Evolutionary conservation across 768 basidiomycete genomes (phyloP).

Genomic region (Boletus edulis): DNA sequence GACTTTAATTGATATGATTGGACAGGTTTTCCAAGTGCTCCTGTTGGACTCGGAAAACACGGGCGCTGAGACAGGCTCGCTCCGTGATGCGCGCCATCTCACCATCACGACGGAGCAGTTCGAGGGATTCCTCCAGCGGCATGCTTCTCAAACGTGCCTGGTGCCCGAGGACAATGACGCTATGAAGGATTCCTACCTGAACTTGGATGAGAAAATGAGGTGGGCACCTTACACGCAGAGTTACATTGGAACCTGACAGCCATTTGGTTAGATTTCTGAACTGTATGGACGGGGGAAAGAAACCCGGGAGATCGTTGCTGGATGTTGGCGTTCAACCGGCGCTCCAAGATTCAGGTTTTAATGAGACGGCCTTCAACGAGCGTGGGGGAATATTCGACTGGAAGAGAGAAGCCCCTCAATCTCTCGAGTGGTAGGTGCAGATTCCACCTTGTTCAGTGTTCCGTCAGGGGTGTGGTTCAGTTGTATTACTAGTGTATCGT

Average conservation of each 20-base stretch:
- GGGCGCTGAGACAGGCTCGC: slow-evolving; percentile 27
- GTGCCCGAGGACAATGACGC: slow-evolving; percentile 1
- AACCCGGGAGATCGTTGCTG: slow-evolving; percentile 1
- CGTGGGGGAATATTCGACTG: slow-evolving; percentile 6
- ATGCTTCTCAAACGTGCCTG: background rate
- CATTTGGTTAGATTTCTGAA: background rate
- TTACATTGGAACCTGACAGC: background rate
- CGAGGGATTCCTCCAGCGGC: background rate
- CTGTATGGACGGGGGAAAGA: slow-evolving; percentile 1
- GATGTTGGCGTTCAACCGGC: background rate
- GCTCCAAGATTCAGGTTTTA: background rate
- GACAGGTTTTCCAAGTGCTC: slow-evolving; percentile 37
- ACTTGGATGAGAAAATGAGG: slow-evolving; percentile 3
- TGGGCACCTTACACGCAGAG: background rate
- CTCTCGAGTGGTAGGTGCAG: slow-evolving; percentile 1
- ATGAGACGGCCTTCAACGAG: background rate
- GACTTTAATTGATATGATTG: background rate
- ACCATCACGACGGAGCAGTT: slow-evolving; percentile 19
- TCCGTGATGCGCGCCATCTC: slow-evolving; percentile 35
- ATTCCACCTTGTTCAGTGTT: background rate
- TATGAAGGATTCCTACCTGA: slow-evolving; percentile 6
- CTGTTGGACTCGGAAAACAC: slow-evolving; percentile 37
- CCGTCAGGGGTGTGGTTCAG: background rate
- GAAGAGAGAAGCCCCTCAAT: background rate
- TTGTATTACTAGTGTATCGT: background rate